Base-by-base conservation (phyloP, 1,284 basidiomycete genomes). In the Fomitopsis schrenkii region DNA sequence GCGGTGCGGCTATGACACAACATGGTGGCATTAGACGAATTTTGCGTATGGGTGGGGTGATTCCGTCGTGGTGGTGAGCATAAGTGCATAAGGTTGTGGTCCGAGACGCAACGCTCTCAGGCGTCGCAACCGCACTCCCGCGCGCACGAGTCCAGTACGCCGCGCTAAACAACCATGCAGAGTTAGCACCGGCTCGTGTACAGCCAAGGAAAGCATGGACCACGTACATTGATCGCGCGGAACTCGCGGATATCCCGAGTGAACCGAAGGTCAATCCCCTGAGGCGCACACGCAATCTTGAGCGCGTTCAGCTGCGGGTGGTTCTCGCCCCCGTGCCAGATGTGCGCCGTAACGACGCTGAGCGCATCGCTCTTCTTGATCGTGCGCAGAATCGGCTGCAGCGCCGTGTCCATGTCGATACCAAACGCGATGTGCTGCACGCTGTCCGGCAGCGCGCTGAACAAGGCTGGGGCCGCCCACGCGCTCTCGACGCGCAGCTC, bases 361-460 rank as follows among this genome's bases (percentile, higher is more conserved):
- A 74, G 59, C 38, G 64, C 64, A 9, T 60, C 53, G 56, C 65
- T 68, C 55, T 62, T 62, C 67, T 65, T 67, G 65, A 73, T 68
- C 28, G 65, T 65, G 55, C 65, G 62, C 40, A 88, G 70, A 33
- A 88, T 72, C 10, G 79, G 75, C 65, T 80, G 80, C 41, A 89
- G 71, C 28, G 76, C 71, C 0, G 83, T 84, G 58, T 84, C 82
- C 62, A 75, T 76, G 67, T 84, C 81, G 54, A 90, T 70, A 19
- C 86, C 82, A 44, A 90, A 74, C 33, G 84, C 82, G 44, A 90
- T 68, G 62, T 85, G 82, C 66, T 82, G 77, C 22, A 89, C 68
- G 14, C 74, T 71, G 15, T 67, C 62, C 19, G 85, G 81, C 56
- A 88, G 75, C n/a, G 74, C 71, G 61, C 79, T 81, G 74, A 79